Base-by-base conservation (phyloP, 2,329 filamentous ascomycete genomes). In the Pseudogymnoascus sp. region DNA sequence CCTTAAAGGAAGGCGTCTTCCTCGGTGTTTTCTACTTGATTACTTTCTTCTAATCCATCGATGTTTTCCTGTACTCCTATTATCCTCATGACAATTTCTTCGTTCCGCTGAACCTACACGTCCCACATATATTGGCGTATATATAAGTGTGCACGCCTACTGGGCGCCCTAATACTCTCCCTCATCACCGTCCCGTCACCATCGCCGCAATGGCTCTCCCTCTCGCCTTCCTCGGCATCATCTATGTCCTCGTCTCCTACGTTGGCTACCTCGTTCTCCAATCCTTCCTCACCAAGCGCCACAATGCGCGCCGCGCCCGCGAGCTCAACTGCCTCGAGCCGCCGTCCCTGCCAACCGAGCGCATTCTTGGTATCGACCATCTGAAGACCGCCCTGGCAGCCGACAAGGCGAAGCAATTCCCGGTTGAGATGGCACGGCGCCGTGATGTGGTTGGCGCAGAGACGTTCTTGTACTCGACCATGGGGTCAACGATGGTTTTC, bases 401-500 rank as follows among this genome's bases (percentile, higher is more conserved):
- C 2, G 67, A 69, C 54, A 66, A 64, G 38, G 60, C 50, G 3
- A 62, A 67, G 47, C 58, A 58, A 3, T 70, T 70, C 28, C 70
- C 69, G 11, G 47, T 60, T 30, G 60, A 73, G 61, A 6, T 57
- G n/a, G 78, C 59, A 43, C 62, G 72, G 38, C 70, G 72, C 3
- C 67, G 64, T 2, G 60, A 71, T 18, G 73, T 74, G 68, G 43
- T 72, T 66, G 70, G 72, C 30, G 63, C 67, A 11, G 65, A 65
- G 14, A 71, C 70, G 1, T 71, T 68, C 35, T 57, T 35, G 12
- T 69, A 66, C 37, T 63, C 61, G 3, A 30, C 68, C 9, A 60
- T 71, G 4, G 69, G 69, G 2, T 22, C 30, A 6, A 57, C n/a
- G 1, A 63, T 60, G 25, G 30, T 66, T 8, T 64, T 64, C n/a